phyloP scores from a whole-genome alignment of 495 filamentous ascomycete genomes.

The Amniculicola lignicola region DNA sequence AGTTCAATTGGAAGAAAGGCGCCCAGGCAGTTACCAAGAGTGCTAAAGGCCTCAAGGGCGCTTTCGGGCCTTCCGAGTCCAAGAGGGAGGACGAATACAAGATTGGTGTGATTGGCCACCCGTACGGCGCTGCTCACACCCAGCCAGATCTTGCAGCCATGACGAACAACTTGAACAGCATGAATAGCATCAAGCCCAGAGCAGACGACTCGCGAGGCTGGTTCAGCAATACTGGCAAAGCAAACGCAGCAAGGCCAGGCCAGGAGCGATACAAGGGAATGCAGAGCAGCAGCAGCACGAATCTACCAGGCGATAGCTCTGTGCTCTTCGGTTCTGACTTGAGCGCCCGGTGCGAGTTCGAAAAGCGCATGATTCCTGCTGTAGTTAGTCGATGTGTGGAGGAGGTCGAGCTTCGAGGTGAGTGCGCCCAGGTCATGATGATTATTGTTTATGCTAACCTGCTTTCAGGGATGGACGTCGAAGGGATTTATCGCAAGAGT shows the following conservation, averaged over 20 bases:
- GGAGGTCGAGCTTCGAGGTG: constrained; percentile 86
- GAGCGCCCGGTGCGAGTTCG: constrained; percentile 78
- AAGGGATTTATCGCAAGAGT: constrained; percentile 97
- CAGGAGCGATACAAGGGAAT: constrained; percentile 23
- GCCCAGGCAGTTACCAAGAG: constrained; percentile 90
- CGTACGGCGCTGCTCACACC: constrained; percentile 45
- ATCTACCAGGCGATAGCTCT: constrained; percentile 31
- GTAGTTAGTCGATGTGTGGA: constrained; percentile 94
- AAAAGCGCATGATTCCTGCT: constrained; percentile 82
- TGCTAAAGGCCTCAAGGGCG: constrained; percentile 82
- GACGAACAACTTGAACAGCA: constrained; percentile 8
- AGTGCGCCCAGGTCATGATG: constrained; percentile 14
- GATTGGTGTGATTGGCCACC: constrained; percentile 55
- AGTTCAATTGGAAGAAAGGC: constrained; percentile 98
- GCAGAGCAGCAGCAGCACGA: constrained; percentile 28
- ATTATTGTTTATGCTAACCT: background rate
- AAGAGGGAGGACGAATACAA: constrained; percentile 52
- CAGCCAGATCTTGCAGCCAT: constrained; percentile 30
- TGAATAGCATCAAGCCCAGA: constrained; percentile 15
- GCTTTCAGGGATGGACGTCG: constrained; percentile 83
- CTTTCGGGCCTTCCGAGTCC: constrained; percentile 57
- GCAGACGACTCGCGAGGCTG: constrained; percentile 23
- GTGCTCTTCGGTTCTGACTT: constrained; percentile 90
- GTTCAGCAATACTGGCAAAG: constrained; percentile 30
- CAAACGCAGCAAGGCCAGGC: background rate